Conservation (phyloP, 2,329 filamentous ascomycete genomes). For the Beauveria sp. region DNA sequence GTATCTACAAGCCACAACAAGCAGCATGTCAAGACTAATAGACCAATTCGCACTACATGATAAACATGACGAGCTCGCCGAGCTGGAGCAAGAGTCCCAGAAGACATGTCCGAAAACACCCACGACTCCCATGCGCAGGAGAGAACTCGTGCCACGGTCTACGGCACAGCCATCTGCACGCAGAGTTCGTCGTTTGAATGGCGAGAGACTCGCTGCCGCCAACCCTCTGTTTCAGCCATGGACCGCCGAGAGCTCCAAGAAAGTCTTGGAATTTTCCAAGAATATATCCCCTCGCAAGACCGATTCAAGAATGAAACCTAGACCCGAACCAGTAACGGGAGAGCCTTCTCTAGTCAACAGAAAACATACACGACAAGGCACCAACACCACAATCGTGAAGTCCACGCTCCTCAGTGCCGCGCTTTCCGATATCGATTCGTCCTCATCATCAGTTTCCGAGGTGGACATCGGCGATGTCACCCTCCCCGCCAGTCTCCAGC, state of each 20-base stretch:
- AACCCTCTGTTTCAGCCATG: constrained; percentile 28
- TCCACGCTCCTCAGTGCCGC: background rate
- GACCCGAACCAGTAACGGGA: background rate
- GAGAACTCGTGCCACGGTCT: constrained; percentile 19
- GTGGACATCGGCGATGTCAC: constrained; percentile 9
- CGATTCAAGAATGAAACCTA: background rate
- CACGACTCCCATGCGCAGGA: constrained; percentile 10
- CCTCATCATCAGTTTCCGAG: constrained; percentile 2
- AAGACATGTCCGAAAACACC: background rate
- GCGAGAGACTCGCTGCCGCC: constrained; percentile 14
- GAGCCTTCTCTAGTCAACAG: background rate
- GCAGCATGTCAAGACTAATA: constrained; percentile 5
- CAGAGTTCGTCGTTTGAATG: constrained; percentile 24
- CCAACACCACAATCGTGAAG: background rate
- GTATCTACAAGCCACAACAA: background rate
- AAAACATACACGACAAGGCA: background rate
- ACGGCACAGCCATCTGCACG: constrained; percentile 19
- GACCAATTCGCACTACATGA: background rate
- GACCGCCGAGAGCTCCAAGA: constrained; percentile 18
- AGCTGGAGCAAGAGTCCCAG: background rate
- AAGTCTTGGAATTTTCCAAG: constrained; percentile 10
- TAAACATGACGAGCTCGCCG: background rate
- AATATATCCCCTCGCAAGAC: constrained; percentile 8
- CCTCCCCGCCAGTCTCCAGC: constrained; percentile 8
- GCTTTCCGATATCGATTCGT: background rate